These are phyloP conservation scores for Rhynchospora tenuis DNA, from an alignment of 176 grass and related monocot species.

Conservation along the genomic window DNA sequence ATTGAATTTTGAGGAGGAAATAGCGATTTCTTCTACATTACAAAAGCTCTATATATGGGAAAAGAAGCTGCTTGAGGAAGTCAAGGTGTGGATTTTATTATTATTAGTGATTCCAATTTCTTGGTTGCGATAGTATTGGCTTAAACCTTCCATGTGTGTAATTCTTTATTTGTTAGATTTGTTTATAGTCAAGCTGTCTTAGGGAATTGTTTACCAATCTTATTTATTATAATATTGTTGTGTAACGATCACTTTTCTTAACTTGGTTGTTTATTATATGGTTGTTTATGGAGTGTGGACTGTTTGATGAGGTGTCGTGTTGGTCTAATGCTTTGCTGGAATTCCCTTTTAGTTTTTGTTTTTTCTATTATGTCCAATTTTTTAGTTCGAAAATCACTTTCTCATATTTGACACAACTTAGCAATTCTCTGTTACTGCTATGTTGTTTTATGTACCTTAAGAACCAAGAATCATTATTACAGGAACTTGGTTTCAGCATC, in stretches of 20 bases:
- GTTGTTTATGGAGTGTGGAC: background rate
- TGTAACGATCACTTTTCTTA: background rate
- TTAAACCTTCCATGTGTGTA: background rate
- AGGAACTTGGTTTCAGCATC: background rate
- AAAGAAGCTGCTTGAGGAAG: constrained; percentile 94
- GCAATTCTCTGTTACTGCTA: background rate
- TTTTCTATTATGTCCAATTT: background rate
- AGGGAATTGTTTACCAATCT: background rate
- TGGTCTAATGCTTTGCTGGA: constrained; percentile 9
- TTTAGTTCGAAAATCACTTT: constrained; percentile 3
- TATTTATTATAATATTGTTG: constrained; percentile 8
- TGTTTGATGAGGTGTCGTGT: constrained; percentile 17
- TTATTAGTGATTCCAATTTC: background rate
- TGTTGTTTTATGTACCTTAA: background rate
- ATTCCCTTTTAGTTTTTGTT: background rate
- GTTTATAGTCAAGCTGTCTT: constrained; percentile 6
- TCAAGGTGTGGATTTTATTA: constrained; percentile 54
- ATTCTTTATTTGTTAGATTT: background rate
- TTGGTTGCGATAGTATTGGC: background rate
- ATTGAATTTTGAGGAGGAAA: constrained; percentile 63
- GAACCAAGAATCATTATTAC: background rate
- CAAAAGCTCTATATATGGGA: constrained; percentile 98
- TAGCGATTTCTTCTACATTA: constrained; percentile 86
- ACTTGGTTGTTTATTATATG: background rate
- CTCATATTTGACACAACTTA: background rate